Base-by-base conservation (phyloP, 306 rosid genomes). In the Citrullus amarus region DNA sequence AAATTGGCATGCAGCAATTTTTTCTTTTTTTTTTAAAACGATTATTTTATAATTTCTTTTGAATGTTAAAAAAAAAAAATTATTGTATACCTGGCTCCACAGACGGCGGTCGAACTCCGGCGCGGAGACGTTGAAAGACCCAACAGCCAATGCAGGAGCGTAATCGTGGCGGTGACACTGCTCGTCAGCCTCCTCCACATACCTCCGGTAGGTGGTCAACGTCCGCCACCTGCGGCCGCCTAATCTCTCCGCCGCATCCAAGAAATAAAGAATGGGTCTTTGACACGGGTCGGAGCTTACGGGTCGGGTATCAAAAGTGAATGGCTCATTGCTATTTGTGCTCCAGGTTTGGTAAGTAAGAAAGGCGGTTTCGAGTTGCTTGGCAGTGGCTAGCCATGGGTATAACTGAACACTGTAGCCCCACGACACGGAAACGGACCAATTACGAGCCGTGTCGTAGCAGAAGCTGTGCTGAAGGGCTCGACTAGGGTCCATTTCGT, bases 401-500 rank as follows among this genome's bases (percentile, higher is more conserved):
- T 87, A 88, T 5, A 91, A 9, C 86, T 87, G 86, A 6, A 90
- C 81, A 17, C 83, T 83, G 83, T 84, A 91, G 0, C 98, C 96
- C 98, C 97, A 93, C 0, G 98, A 86, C 34, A 93, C 85, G 3
- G 97, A 90, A 2, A 93, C 81, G 0, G 98, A 79, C 97, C 97
- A 91, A 18, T 93, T 93, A 1, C 87, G 80, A 4, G 41, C 53
- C 5, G 58, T 73, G 72, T 93, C 97, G 28, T 91, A 90, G 39
- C 96, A 90, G 55, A 90, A 84, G 8, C 81, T 85, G 0, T 57
- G 88, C 6, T 93, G 97, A 1, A 93, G 43, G 12, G 86, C 63
- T 66, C 96, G 91, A 85, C 87, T 85, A 62, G 97, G 91, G 73
- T 91, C 98, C 60, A 9, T 2, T 73, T 85, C 9, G 8, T 86